These are phyloP conservation scores for Pseudotulostoma volvatum DNA, from an alignment of 495 filamentous ascomycete species.

Conservation along the genomic window DNA sequence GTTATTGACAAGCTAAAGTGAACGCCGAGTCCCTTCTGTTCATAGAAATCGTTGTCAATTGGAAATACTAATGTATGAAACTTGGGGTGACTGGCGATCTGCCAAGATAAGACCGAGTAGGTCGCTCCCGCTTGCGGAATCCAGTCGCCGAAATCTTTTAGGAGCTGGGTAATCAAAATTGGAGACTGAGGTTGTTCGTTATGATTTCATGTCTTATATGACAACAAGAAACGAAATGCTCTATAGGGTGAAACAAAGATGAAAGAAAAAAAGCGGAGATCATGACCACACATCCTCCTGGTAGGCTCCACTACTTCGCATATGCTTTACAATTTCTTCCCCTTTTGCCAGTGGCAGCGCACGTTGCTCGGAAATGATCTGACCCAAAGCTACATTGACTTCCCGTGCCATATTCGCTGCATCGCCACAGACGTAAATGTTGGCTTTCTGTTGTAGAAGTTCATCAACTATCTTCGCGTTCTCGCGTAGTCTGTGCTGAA, in stretches of 20 bases:
- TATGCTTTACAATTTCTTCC: slow-evolving; percentile 90
- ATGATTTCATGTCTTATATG: too few species aligned
- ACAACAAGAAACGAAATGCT: too few species aligned
- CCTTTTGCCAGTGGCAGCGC: slow-evolving; percentile 67
- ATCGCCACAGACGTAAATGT: slow-evolving; percentile 97
- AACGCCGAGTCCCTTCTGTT: too few species aligned
- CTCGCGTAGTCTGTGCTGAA: slow-evolving; percentile 83
- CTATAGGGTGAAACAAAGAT: slow-evolving; percentile 9
- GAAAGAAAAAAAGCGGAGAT: slow-evolving; percentile 14
- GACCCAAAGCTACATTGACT: slow-evolving; percentile 68
- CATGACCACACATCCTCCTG: slow-evolving; percentile 95
- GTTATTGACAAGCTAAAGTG: too few species aligned
- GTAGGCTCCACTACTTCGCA: slow-evolving; percentile 87
- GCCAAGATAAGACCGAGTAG: too few species aligned
- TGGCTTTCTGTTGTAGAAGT: slow-evolving; percentile 74
- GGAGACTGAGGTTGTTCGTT: too few species aligned
- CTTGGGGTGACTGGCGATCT: too few species aligned
- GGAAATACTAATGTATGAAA: too few species aligned
- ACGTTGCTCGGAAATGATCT: slow-evolving; percentile 72
- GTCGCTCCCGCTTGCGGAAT: background rate
- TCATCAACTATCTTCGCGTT: slow-evolving; percentile 71
- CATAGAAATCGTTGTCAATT: too few species aligned
- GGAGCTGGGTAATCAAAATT: too few species aligned
- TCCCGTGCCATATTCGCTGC: slow-evolving; percentile 97
- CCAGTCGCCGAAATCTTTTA: background rate